These are phyloP conservation scores for Chaetomiaceae sp. DNA, from an alignment of 2,329 filamentous ascomycete species.

Conservation along the genomic window DNA sequence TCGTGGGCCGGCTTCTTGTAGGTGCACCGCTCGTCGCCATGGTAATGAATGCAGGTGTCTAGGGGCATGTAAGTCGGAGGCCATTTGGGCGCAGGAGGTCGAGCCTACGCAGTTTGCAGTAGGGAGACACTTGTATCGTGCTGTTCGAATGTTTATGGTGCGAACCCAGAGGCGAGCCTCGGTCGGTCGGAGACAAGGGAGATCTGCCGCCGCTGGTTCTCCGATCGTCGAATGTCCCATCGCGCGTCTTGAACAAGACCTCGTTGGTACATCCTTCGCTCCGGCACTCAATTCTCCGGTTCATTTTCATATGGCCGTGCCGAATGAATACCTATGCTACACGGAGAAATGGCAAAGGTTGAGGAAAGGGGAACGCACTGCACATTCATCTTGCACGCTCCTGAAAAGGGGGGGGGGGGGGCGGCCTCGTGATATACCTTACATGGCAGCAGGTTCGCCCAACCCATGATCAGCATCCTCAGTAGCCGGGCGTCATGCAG, in stretches of 20 bases:
- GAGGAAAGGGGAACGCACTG: no score
- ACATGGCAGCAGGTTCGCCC: no score
- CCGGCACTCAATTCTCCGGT: slow-evolving; percentile 19
- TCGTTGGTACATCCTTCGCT: slow-evolving; percentile 23
- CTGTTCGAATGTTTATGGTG: slow-evolving; percentile 15
- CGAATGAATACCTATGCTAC: no score
- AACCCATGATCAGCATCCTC: no score
- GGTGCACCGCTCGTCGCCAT: slow-evolving; percentile 21
- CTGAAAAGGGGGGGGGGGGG: no score
- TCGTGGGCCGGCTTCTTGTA: slow-evolving; percentile 25
- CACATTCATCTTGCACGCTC: no score
- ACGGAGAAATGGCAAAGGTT: no score
- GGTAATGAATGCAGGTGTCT: slow-evolving; percentile 25
- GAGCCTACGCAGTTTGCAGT: slow-evolving; percentile 22
- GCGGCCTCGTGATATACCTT: no score
- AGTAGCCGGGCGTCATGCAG: slow-evolving; percentile 13
- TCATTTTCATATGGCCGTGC: slow-evolving; percentile 19
- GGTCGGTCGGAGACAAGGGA: slow-evolving; percentile 9
- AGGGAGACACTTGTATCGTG: slow-evolving; percentile 17
- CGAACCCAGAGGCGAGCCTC: slow-evolving; percentile 11
- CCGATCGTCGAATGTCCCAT: slow-evolving; percentile 15
- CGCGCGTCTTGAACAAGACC: slow-evolving; percentile 22
- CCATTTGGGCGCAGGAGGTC: not conserved
- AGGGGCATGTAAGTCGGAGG: not conserved
- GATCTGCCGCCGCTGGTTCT: slow-evolving; percentile 10